phyloP scores from a whole-genome alignment of 352 stramenopile species.

The Phytophthora macrochlamydospora region DNA sequence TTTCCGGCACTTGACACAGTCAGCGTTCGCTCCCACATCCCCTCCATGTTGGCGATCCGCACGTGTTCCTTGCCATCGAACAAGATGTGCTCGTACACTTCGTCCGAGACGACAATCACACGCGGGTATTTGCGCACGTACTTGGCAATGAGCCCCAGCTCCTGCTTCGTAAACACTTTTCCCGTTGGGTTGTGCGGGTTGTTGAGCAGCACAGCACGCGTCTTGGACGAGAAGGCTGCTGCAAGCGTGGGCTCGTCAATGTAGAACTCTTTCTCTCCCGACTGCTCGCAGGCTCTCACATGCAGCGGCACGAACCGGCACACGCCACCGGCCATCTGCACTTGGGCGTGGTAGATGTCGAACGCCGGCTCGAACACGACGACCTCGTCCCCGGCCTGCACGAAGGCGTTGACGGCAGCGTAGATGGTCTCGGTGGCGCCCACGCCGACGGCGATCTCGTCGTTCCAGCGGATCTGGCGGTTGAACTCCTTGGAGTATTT shows the following conservation, averaged over 20 bases:
- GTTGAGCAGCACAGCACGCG: constrained; percentile 96
- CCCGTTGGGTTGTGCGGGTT: constrained; percentile 99
- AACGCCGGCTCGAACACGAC: constrained; percentile 98
- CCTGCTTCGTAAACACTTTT: constrained; percentile 94
- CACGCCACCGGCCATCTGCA: constrained; percentile 84
- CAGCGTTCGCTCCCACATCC: constrained; percentile 88
- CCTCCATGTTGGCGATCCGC: constrained; percentile 77
- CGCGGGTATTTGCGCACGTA: constrained; percentile 83
- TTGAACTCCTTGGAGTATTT: constrained; percentile 91
- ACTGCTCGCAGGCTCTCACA: constrained; percentile 32
- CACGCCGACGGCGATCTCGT: constrained; percentile 94
- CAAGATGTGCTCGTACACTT: constrained; percentile 98
- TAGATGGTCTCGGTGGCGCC: constrained; percentile 96
- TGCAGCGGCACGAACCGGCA: constrained; percentile 87
- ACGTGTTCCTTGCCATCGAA: constrained; percentile 80
- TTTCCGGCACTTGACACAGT: constrained; percentile 93
- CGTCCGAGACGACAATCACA: constrained; percentile 96
- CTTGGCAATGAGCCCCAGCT: constrained; percentile 94
- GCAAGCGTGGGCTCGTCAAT: constrained; percentile 90
- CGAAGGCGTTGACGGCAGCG: constrained; percentile 90
- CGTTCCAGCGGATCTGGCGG: constrained; percentile 87
- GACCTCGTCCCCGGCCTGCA: constrained; percentile 96
- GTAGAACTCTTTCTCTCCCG: constrained; percentile 65
- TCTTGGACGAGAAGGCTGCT: constrained; percentile 89
- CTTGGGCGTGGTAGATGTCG: constrained; percentile 94